Evolutionary conservation across 225 moss, liverwort and hornwort genomes (phyloP), one percentile per base, ranked within the genome.

Genomic region (Ulota crispa): DNA sequence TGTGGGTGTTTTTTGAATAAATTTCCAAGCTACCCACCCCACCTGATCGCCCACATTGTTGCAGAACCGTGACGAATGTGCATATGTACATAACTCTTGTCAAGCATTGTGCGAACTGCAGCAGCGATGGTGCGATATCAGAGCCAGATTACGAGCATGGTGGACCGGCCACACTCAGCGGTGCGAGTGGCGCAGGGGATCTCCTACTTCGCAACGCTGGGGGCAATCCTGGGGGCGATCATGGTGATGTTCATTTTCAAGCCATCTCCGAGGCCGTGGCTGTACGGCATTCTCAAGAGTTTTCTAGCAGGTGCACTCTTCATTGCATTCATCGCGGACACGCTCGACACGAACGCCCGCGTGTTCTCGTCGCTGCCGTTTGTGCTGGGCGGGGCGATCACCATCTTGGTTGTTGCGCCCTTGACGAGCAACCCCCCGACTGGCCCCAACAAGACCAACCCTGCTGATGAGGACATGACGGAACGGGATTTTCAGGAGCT

Each of bases 241-340:
- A 28, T 52, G 0, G 30, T 79, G 60, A 73, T 83, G 5, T 21
- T 78, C 67, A 37, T 74, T 37, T 74, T 74, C 68, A 79, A 52
- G 37, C 74, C 61, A n/a, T 47, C 72, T 20, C 68, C 73, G 32
- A 73, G 37, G 76, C 72, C 84, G n/a, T 80, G 75, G 84, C 62
- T 84, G 8, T 61, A 80, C 68, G 84, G 74, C n/a, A 74, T 84
- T 26, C 73, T 83, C 16, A 78, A 79, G 64, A 73, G 83, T 45
- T 83, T 68, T 52, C 16, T 84, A 21, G 79, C 68, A 10, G 84
- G 75, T 11, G 68, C 84, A n/a, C 68, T 80, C 53, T 3, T 31
- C 67, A 73, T 78, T 15, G 72, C 78, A 21, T 59, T 78, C 57
- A 12, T 77, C 39, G 77, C 65, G 0, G 73, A 78, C 59, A 34